A percentile compares a stretch with the other conserved stretches of the same genome.
These are phyloP conservation scores for Fusarium transvaalense DNA, from an alignment of 2,329 filamentous ascomycete species.

Conservation along the genomic window DNA sequence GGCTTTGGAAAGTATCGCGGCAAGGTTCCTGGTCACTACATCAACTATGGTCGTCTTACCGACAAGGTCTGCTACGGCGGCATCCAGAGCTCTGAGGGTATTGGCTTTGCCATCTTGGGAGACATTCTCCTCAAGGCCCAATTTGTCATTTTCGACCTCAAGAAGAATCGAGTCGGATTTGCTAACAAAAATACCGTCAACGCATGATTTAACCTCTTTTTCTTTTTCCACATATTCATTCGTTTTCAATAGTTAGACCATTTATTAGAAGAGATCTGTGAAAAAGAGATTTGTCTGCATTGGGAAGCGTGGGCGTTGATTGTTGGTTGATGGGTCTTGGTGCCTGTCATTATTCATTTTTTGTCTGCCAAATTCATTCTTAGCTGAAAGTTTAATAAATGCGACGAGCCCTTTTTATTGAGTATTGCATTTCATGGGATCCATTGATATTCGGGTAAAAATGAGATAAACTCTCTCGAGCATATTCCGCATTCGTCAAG, in stretches of 20 bases:
- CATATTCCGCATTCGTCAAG: slow-evolving; percentile 11
- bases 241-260: neutral
- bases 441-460: neutral
- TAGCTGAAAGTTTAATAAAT: slow-evolving; percentile 33
- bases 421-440: neutral
- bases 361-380: neutral
- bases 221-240: neutral
- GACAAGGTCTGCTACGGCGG: slow-evolving; percentile 53
- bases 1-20: slow-evolving; percentile 53
- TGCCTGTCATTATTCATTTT: slow-evolving; percentile 25
- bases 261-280: neutral
- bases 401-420: slow-evolving; percentile 11
- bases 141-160: slow-evolving; percentile 58
- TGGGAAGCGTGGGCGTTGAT: slow-evolving; percentile 42
- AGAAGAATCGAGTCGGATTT: slow-evolving; percentile 52
- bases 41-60: slow-evolving; percentile 53
- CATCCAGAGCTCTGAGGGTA: slow-evolving; percentile 54
- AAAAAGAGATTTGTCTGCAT: slow-evolving; percentile 30
- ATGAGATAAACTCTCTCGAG: slow-evolving; percentile 2
- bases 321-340: slow-evolving; percentile 6
- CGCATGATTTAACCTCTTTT: neutral
- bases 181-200: slow-evolving; percentile 53
- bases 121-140: slow-evolving; percentile 60
- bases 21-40: slow-evolving; percentile 53
- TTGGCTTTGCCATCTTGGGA: slow-evolving; percentile 57